phyloP scores from a whole-genome alignment of 2,329 filamentous ascomycete species.

The Sclerotinia glacialis region DNA sequence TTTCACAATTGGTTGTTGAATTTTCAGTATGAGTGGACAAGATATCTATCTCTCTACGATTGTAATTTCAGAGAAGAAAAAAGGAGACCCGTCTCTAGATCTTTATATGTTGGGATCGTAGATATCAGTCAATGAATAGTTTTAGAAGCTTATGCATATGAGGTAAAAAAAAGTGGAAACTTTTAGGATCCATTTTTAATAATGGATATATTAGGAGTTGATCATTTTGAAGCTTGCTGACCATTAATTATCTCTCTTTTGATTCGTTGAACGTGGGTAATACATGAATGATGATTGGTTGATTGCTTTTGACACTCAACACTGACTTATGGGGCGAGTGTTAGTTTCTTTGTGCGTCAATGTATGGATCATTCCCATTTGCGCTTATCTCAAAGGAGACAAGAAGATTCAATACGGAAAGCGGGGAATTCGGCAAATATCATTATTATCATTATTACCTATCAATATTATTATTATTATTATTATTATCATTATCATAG shows the following conservation, averaged over 20 bases:
- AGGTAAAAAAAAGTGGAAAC: neutral
- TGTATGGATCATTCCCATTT: neutral
- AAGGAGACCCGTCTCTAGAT: neutral
- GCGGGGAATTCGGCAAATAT: neutral
- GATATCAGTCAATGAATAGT: neutral
- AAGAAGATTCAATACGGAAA: neutral
- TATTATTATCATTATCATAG: too few species aligned
- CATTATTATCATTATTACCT: too few species aligned
- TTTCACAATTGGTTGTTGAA: neutral
- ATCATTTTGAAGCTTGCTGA: constrained; percentile 3
- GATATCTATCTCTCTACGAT: neutral
- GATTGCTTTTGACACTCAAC: neutral
- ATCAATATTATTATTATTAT: neutral
- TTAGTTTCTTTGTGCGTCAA: neutral
- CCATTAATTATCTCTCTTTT: constrained; percentile 4
- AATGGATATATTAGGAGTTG: neutral
- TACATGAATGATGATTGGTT: neutral
- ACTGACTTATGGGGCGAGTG: neutral
- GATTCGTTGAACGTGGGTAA: constrained; percentile 12
- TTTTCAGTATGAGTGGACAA: neutral
- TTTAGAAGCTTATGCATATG: neutral
- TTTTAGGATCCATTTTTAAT: neutral
- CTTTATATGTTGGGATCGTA: constrained; percentile 9
- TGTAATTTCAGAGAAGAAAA: neutral
- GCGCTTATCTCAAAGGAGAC: neutral